These are phyloP conservation scores for Narthecium ossifragum DNA, from an alignment of 106 monocot genomes.

Conservation along the genomic window DNA sequence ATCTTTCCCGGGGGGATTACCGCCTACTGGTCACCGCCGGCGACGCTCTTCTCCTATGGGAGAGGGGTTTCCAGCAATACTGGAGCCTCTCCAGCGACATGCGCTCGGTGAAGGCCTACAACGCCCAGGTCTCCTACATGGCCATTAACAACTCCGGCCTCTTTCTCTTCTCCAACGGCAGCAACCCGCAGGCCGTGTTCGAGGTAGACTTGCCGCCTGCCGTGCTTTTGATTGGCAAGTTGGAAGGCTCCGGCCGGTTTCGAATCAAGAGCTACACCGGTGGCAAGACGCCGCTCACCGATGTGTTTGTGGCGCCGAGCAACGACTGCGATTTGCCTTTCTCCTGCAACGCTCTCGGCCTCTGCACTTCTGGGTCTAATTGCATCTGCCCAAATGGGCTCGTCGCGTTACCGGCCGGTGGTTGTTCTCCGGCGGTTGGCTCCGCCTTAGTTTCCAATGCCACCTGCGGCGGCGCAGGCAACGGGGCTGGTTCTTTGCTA, in stretches of 20 bases:
- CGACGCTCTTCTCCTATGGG: constrained; percentile 49
- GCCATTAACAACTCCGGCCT: constrained; percentile 48
- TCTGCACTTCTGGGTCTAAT: constrained; percentile 32
- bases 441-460: constrained; percentile 17
- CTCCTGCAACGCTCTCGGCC: constrained; percentile 33
- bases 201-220: constrained; percentile 10
- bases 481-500: not conserved
- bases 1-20: constrained; percentile 37
- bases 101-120: constrained; percentile 25
- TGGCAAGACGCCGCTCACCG: not conserved
- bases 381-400: constrained; percentile 60
- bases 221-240: constrained; percentile 30
- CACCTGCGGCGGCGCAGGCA: not conserved
- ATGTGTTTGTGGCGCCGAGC: constrained; percentile 40
- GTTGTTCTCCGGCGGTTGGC: constrained; percentile 52
- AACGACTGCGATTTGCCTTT: constrained; percentile 56
- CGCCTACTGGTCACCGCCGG: constrained; percentile 28
- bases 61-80: constrained; percentile 30
- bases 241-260: constrained; percentile 43
- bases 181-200: constrained; percentile 5
- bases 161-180: constrained; percentile 23
- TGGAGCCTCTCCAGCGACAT: constrained; percentile 57
- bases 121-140: constrained; percentile 34
- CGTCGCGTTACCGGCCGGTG: constrained; percentile 8
- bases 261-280: constrained; percentile 15